Evolutionary conservation across 225 moss, liverwort and hornwort species (phyloP), one percentile per base, ranked within the genome.

Genomic region (Antitrichia curtipendula): DNA sequence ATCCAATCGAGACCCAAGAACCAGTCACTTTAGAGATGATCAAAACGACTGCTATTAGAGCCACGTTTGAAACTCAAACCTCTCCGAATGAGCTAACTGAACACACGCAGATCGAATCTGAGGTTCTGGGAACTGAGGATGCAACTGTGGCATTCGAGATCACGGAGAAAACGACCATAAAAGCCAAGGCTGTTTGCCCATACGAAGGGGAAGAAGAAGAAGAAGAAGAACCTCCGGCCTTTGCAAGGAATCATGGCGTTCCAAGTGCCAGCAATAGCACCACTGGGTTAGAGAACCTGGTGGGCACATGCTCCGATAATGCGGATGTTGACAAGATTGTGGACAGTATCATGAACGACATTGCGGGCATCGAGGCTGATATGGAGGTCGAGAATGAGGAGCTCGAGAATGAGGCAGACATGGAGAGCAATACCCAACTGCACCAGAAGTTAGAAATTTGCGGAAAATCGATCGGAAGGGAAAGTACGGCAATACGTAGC

Each of bases 291-390:
- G 53, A 86, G 4, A 31, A 81, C 28, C 21, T 59, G 15, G 73
- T 65, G 12, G 74, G 66, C 28, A 60, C 65, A 49, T 86, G 78
- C 58, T 89, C 77, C 8, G 54, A 77, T n/a, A n/a, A n/a, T 77
- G 72, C 41, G 3, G 40, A 87, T 16, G 75, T 89, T 9, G 77
- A 91, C 40, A 87, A 43, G n/a, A 82, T 89, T 57, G 81, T 87
- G 38, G 81, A 85, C 71, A 87, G 53, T 38, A 89, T 91, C 49
- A 87, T 91, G 85, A 87, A 89, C 17, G 91, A 91, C 64, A 87
- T 89, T 77, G 87, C 87, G 9, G 81, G 61, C 54, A 86, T 86
- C n/a, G 86, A 91, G 60, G 86, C 74, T 3, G 40, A 79, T 64
- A 74, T 83, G 43, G 74, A 86, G 59, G 68, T 65, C 19, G 38